Evolutionary conservation across 108 stramenopile genomes (phyloP), one percentile per base, ranked within the genome.

Genomic region (Skeletonema potamos): DNA sequence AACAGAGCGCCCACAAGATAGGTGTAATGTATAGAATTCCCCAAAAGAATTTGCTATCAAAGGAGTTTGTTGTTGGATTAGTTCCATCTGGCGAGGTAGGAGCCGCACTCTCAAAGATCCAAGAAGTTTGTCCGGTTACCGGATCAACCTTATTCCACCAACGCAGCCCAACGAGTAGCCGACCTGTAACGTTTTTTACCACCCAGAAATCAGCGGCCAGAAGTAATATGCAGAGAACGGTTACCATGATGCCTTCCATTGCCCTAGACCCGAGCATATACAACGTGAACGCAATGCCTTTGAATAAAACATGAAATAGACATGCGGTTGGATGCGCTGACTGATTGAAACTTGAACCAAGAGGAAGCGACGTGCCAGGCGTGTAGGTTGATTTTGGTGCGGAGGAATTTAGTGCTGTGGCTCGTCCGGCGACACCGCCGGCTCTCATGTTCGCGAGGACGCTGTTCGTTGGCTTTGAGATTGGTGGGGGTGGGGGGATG

Each of bases 161-260:
- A 26, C 98, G 86, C 28, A 99, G 77, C 51, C 97, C 97, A 15
- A 98, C 98, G 54, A 97, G 75, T 28, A 94, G 68, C 34, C 95
- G 77, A 11, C 95, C 95, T 8, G 92, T 89, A 15, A 96, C 79
- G 69, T 96, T 96, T 79, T 96, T 96, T 37, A 97, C 96, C 6
- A 93, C 92, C 97, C 97, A 99, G 82, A 99, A 99, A 72, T 98
- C 98, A n/a, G 94, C 93, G 22, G 97, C 92, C 39, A 95, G 64
- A 27, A 98, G 70, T 11, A 99, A 76, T 29, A 99, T 96, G 82
- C 94, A 96, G 22, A 94, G 36, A 33, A 99, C 96, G 18, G 88
- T 95, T 58, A 95, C 80, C 55, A 93, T 89, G 54, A 97, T 86
- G 64, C 94, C 94, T 74, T 95, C 91, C 51, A 89, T 68, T 36